These are phyloP conservation scores for Eragrostis tef DNA, from an alignment of 202 grass and related monocot species.

Conservation along the genomic window DNA sequence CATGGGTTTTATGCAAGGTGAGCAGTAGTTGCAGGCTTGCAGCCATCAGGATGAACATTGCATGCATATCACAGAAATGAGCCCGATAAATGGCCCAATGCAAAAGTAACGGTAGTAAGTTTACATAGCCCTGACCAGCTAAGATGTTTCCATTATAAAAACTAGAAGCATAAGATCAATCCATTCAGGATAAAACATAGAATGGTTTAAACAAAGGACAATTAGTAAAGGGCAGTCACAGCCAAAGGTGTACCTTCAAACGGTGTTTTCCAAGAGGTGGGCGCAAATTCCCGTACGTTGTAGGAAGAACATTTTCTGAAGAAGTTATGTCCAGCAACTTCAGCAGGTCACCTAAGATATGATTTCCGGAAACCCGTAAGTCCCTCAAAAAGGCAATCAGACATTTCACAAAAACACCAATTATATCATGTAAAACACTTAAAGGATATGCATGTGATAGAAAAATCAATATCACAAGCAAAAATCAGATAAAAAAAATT, in stretches of 20 bases:
- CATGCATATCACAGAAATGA: slow-evolving; percentile 22
- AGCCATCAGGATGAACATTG: background rate
- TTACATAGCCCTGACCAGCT: too few relatives aligned
- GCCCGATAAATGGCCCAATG: background rate
- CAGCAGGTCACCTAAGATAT: slow-evolving; percentile 68
- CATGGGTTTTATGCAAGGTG: too few relatives aligned
- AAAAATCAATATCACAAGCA: slow-evolving; percentile 2
- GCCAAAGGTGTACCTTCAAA: slow-evolving; percentile 62
- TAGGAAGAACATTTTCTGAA: slow-evolving; percentile 62
- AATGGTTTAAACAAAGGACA: background rate
- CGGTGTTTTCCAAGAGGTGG: slow-evolving; percentile 83
- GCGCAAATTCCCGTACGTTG: slow-evolving; percentile 70
- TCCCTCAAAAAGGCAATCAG: background rate
- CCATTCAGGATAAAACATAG: background rate
- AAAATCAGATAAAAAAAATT: background rate
- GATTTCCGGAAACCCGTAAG: background rate
- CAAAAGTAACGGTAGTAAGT: slow-evolving; percentile 21
- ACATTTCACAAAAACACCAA: background rate
- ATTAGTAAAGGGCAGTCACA: background rate
- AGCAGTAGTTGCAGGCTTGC: too few relatives aligned
- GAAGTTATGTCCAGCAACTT: slow-evolving; percentile 68
- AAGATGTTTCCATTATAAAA: slow-evolving; percentile 22
- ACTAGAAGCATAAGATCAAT: background rate
- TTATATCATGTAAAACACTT: background rate
- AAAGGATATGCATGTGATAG: background rate